Base-by-base conservation (phyloP, 2,329 filamentous ascomycete species). In the Herpotrichia juniperi region DNA sequence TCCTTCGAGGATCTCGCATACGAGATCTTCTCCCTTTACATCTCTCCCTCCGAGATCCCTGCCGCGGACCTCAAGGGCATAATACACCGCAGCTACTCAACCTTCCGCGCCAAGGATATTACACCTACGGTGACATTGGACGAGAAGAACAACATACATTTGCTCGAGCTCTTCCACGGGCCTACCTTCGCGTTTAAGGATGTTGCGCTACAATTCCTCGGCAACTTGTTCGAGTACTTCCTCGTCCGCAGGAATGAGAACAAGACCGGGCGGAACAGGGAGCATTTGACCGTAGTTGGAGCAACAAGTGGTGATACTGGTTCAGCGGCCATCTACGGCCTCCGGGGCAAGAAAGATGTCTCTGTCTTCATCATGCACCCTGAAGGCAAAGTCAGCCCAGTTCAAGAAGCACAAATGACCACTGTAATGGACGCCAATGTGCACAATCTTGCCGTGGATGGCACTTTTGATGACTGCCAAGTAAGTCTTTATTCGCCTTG, bases 391-490 rank as follows among this genome's bases (percentile, higher is more conserved):
- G 89, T 97, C 57, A 92, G 88, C 71, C 90, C 92, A 12, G 89
- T 97, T 51, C 94, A 97, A 75, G 91, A 97, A 75, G 89, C 90
- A 4, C 94, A 97, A 78, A 97, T 97, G 94, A 97, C 93, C 0
- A 97, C 93, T 0, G 90, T 94, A 24, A 79, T 91, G 34, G 94
- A 97, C 72, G 78, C 83, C 53, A 97, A 97, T 70, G 93, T 97
- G 28, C 91, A 97, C 81, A 96, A 96, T 75, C 79, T 97, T 42
- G 87, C 90, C 47, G 89, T 97, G 11, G 86, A 89, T 44, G 94
- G 93, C 51, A 96, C 91, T 0, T 97, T 97, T 71, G 93, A 97
- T 69, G 92, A 97, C 72, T 97, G 94, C 76, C 93, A 97, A 80
- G 87, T 87, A 75, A 53, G 22, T 19, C 6, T 46, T 39, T 25